A percentile compares a stretch with the other conserved stretches of the same genome.
phyloP scores from a whole-genome alignment of 805 yeast genomes.

The Starmerella stigmatis region DNA sequence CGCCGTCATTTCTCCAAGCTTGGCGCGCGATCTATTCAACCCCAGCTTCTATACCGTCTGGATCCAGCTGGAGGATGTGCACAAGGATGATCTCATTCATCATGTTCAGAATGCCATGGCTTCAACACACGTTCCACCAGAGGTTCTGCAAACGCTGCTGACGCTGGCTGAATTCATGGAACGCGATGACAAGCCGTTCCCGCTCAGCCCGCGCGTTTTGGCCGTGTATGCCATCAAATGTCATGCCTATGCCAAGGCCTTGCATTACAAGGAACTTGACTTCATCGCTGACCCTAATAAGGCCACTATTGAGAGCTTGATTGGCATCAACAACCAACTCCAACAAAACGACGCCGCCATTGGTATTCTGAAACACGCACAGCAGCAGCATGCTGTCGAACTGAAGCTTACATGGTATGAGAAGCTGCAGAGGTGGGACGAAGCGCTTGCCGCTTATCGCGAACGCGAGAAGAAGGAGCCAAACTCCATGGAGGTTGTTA shows the following conservation, averaged over 20 bases:
- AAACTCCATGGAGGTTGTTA: conserved; percentile 66
- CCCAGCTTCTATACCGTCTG: conserved; percentile 93
- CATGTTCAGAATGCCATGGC: conserved; percentile 78
- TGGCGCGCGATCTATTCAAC: conserved; percentile 78
- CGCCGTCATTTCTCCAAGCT: conserved; percentile 76
- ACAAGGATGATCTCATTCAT: conserved; percentile 80
- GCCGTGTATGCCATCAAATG: conserved; percentile 91
- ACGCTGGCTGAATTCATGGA: conserved; percentile 95
- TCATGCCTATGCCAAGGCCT: conserved; percentile 95
- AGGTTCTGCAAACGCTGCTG: conserved; percentile 78
- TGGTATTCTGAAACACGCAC: conserved; percentile 91
- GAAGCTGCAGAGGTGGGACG: conserved; percentile 95
- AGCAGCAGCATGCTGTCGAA: conserved; percentile 66
- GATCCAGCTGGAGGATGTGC: conserved; percentile 79
- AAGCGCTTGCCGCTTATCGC: conserved; percentile 82
- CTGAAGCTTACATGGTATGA: conserved; percentile 97
- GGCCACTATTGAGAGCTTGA: conserved; percentile 82
- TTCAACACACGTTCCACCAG: conserved; percentile 89
- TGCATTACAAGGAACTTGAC: conserved; percentile 91
- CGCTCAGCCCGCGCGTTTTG: conserved; percentile 77
- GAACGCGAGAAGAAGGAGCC: conserved; percentile 53
- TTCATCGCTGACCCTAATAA: conserved; percentile 89
- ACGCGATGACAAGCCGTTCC: conserved; percentile 89
- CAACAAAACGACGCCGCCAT: conserved; percentile 98
- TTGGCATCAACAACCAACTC: conserved; percentile 82